These are phyloP conservation scores for Boehmeria nivea DNA, from an alignment of 306 rosid species.

Conservation along the genomic window DNA sequence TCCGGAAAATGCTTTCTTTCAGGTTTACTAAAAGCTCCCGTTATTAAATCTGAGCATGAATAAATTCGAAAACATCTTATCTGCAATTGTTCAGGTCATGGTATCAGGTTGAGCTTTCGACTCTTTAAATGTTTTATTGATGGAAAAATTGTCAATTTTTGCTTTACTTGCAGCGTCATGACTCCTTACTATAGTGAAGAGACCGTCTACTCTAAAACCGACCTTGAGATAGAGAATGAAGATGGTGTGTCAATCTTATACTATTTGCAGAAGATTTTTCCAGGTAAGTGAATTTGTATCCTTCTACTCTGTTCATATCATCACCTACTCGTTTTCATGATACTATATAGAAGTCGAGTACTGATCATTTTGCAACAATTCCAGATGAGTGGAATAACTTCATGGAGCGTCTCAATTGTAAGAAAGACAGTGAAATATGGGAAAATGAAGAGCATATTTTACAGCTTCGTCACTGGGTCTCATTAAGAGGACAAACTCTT, in stretches of 20 bases:
- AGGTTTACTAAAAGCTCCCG: conserved; percentile 40
- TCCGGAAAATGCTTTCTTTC: conserved; percentile 94
- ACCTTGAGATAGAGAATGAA: conserved; percentile 95
- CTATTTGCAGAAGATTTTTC: conserved; percentile 94
- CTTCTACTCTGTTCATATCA: background rate
- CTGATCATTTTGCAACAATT: conserved; percentile 17
- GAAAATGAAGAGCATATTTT: conserved; percentile 78
- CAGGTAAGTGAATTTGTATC: conserved; percentile 52
- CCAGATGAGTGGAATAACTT: conserved; percentile 98
- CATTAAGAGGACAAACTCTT: conserved; percentile 93
- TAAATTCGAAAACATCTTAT: background rate
- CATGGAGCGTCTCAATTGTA: conserved; percentile 86
- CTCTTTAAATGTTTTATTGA: conserved; percentile 16
- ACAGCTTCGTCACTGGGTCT: conserved; percentile 96
- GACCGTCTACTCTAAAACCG: conserved; percentile 86
- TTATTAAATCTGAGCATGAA: no score
- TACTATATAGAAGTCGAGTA: conserved; percentile 5
- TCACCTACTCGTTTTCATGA: background rate
- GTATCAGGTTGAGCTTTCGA: background rate
- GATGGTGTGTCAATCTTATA: conserved; percentile 90
- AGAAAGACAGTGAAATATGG: conserved; percentile 73
- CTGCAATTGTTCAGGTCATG: conserved; percentile 2
- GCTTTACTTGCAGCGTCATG: conserved; percentile 56
- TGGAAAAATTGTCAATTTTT: conserved; percentile 10
- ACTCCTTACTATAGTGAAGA: conserved; percentile 99